A percentile compares a stretch with the other conserved stretches of the same genome.
Conservation (phyloP, 2,329 filamentous ascomycete genomes). For the Diaporthe destruens region DNA sequence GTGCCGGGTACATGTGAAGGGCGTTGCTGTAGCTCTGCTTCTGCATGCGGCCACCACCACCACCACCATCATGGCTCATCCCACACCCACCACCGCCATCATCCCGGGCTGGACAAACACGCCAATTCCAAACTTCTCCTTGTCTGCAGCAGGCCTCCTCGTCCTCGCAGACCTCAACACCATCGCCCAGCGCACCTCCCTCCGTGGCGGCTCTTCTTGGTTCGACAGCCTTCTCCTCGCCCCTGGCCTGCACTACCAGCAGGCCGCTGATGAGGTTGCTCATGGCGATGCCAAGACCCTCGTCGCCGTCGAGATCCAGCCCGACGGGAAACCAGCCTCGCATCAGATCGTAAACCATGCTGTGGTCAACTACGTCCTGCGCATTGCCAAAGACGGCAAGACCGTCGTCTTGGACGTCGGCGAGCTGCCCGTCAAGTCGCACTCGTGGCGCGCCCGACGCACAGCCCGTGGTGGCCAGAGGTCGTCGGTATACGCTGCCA, state of each 20-base stretch:
- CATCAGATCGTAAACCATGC: constrained; percentile 63
- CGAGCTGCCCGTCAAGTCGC: constrained; percentile 59
- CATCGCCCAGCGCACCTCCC: constrained; percentile 66
- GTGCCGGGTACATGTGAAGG: not conserved
- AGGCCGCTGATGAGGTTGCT: constrained; percentile 65
- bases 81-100: not conserved
- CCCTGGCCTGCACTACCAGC: constrained; percentile 72
- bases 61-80: not conserved
- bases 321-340: constrained; percentile 44
- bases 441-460: constrained; percentile 47
- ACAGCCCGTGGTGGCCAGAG: constrained; percentile 42
- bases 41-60: not conserved
- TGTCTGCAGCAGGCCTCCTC: constrained; percentile 41
- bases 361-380: constrained; percentile 66
- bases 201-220: constrained; percentile 68
- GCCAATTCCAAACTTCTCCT: constrained; percentile 55
- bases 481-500: constrained; percentile 44
- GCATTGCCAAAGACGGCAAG: constrained; percentile 67
- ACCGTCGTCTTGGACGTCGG: constrained; percentile 70
- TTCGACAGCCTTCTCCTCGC: constrained; percentile 69
- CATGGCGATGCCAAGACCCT: constrained; percentile 56
- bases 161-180: constrained; percentile 71
- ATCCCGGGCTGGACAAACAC: constrained; percentile 55
- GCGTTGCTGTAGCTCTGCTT: not conserved
- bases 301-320: constrained; percentile 54